Evolutionary conservation across 441 rosid species (phyloP).

Genomic region (Erodium chrysanthum): DNA sequence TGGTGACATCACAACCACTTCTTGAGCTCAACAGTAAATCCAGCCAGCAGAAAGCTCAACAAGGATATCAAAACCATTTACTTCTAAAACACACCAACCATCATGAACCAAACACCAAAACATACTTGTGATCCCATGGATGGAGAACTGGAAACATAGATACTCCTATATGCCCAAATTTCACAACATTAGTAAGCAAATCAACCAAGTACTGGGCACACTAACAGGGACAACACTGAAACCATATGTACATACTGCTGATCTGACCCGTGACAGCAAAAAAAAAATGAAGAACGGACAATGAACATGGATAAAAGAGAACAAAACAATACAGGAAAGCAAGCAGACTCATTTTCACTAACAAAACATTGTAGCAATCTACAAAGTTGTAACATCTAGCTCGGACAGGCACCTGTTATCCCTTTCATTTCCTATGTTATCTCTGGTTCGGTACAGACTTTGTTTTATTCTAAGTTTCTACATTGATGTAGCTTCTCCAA

Average conservation of each 20-base stretch:
- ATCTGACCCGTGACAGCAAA: conserved; percentile 22
- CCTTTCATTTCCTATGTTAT: background rate
- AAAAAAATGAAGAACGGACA: conserved; percentile 11
- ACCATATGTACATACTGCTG: conserved; percentile 16
- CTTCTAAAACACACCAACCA: conserved; percentile 11
- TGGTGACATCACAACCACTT: conserved; percentile 42
- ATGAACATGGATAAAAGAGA: no score
- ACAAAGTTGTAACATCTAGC: background rate
- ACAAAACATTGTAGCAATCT: no score
- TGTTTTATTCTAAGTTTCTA: conserved; percentile 3
- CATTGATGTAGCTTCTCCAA: conserved; percentile 21
- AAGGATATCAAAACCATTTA: conserved; percentile 28
- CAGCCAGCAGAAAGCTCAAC: conserved; percentile 8
- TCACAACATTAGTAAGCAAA: background rate
- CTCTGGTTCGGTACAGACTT: conserved; percentile 19
- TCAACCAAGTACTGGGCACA: no score
- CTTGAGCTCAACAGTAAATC: conserved; percentile 30
- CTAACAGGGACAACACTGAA: no score
- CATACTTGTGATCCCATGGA: background rate
- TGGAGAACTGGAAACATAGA: no score
- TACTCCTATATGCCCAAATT: background rate
- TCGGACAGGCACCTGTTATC: no score
- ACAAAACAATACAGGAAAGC: background rate
- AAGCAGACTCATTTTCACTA: background rate
- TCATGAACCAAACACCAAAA: no score